Evolutionary conservation across 768 basidiomycete species (phyloP).

Genomic region (Scleroderma bovista): DNA sequence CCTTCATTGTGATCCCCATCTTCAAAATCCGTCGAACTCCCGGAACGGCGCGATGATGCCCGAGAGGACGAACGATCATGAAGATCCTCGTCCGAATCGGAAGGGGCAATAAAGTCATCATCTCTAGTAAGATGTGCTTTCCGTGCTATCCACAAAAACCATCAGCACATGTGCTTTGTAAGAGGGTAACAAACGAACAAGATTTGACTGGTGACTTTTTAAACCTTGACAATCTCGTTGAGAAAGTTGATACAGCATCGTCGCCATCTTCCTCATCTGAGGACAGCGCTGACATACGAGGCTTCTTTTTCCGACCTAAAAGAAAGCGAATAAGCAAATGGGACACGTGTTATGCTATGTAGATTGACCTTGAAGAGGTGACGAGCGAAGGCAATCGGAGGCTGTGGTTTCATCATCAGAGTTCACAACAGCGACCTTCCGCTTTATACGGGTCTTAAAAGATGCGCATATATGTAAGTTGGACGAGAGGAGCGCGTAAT

Average conservation of each 20-base stretch:
- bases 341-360: neutral
- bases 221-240: constrained; percentile 56
- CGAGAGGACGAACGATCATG: constrained; percentile 47
- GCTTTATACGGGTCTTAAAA: constrained; percentile 45
- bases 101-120: constrained; percentile 69
- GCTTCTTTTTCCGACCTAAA: constrained; percentile 53
- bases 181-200: constrained; percentile 30
- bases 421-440: constrained; percentile 63
- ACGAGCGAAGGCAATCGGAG: constrained; percentile 11
- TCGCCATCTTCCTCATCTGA: constrained; percentile 47
- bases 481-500: neutral
- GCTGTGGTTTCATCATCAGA: constrained; percentile 58
- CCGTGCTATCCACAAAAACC: constrained; percentile 27
- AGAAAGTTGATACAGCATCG: constrained; percentile 41
- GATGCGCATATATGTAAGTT: neutral
- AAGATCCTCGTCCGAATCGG: constrained; percentile 55
- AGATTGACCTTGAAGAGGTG: constrained; percentile 21
- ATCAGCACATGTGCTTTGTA: neutral
- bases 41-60: constrained; percentile 30
- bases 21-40: constrained; percentile 28
- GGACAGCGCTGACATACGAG: constrained; percentile 44
- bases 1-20: constrained; percentile 41
- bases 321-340: constrained; percentile 7
- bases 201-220: constrained; percentile 57
- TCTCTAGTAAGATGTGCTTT: constrained; percentile 41